Conservation (phyloP, 2,329 filamentous ascomycete genomes). For the Nakataea oryzae region DNA sequence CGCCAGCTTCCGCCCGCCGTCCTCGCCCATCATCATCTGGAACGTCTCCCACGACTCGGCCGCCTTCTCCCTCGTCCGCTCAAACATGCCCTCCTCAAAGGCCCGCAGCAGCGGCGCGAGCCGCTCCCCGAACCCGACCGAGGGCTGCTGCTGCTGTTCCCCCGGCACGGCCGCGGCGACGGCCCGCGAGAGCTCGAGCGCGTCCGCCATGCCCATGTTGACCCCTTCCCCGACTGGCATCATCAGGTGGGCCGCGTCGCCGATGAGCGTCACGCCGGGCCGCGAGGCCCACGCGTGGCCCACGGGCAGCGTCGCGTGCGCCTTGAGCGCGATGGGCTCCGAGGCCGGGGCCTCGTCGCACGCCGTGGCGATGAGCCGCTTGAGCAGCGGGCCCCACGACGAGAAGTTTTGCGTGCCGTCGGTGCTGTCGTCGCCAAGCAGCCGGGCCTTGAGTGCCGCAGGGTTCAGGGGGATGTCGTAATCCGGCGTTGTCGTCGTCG, state of each 20-base stretch:
- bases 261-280: slow-evolving; percentile 35
- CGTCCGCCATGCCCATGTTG: slow-evolving; percentile 40
- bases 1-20: neutral
- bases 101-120: slow-evolving; percentile 10
- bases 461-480: neutral
- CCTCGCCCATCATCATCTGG: slow-evolving; percentile 7
- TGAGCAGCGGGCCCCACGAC: slow-evolving; percentile 15
- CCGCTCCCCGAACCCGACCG: slow-evolving; percentile 7
- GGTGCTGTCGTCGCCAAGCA: slow-evolving; percentile 10
- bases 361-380: slow-evolving; percentile 16
- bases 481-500: neutral
- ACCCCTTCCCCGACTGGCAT: slow-evolving; percentile 42
- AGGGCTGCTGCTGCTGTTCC: slow-evolving; percentile 3
- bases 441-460: slow-evolving; percentile 5
- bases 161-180: slow-evolving; percentile 12
- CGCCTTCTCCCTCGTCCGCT: slow-evolving; percentile 7
- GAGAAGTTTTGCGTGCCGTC: slow-evolving; percentile 8
- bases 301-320: slow-evolving; percentile 29
- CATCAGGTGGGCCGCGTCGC: slow-evolving; percentile 45
- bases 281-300: slow-evolving; percentile 28
- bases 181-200: slow-evolving; percentile 27
- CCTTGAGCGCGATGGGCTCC: slow-evolving; percentile 11
- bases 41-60: slow-evolving; percentile 6
- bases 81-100: slow-evolving; percentile 14
- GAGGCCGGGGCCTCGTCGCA: slow-evolving; percentile 14